Base-by-base conservation (phyloP, 306 rosid genomes). In the Hippophae gyantsensis region DNA sequence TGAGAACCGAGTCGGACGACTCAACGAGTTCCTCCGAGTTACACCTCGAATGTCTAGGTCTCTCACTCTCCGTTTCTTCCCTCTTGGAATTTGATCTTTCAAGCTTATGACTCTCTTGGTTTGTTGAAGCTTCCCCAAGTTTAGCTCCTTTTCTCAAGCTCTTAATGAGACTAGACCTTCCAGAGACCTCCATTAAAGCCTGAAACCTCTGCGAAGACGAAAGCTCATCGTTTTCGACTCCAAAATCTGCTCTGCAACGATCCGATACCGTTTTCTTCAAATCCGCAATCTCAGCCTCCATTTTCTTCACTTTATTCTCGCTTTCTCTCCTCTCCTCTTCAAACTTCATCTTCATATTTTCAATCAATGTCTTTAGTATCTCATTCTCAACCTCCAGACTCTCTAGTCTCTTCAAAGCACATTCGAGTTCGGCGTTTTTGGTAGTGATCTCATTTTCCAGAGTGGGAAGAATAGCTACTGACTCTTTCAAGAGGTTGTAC, bases 21-120 rank as follows among this genome's bases (percentile, higher is more conserved):
- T 92, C 90, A 13, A 68, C 64, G 53, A 86, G 84, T 60, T 93
- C 99, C 65, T 93, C 99, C 47, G 97, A 86, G 95, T 84, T 73
- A 48, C 75, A 71, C 54, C 94, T 65, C 10, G 89, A 87, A 71
- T 81, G 89, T 48, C 77, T 78, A 7, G 83, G 79, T 43, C 70
- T 74, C 71, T 83, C 96, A 8, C 14, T 69, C 61, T 82, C 96
- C 0, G 46, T 56, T 6, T 61, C 83, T 13, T 80, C 86, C 61
- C 78, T 80, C 70, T 81, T 93, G 13, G 62, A 87, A 68, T 81
- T 89, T 0, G 53, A 48, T 23, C 52, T 42, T 61, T 86, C 87
- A 2, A 72, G 38, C 56, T 67, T 81, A 38, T 56, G 72, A 52
- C n/a, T 77, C 57, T 78, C 86, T 1, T 47, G 70, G 69, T 64